Conservation (phyloP, 2,329 filamentous ascomycete genomes). For the Neobulgaria alba region DNA sequence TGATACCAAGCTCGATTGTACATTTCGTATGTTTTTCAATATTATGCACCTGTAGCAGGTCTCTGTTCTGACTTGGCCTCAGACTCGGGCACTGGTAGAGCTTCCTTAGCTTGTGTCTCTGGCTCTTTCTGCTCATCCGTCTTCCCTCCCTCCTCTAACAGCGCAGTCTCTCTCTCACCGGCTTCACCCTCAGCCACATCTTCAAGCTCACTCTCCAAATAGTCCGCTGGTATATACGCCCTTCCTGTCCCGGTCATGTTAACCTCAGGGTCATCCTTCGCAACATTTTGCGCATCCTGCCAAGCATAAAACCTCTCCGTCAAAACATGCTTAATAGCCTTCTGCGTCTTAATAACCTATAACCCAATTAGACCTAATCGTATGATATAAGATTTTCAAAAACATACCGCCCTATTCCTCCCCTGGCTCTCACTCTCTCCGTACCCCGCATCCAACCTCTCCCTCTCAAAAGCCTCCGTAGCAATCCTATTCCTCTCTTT, state of each 20-base stretch:
- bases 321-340: constrained; percentile 72
- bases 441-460: constrained; percentile 59
- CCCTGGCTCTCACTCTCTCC: constrained; percentile 58
- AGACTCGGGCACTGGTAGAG: constrained; percentile 1
- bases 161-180: constrained; percentile 27
- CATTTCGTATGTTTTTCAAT: neutral
- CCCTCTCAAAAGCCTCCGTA: constrained; percentile 66
- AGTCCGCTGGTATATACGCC: constrained; percentile 22
- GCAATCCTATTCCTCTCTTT: constrained; percentile 83
- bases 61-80: constrained; percentile 12
- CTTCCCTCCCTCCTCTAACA: constrained; percentile 5
- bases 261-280: constrained; percentile 58
- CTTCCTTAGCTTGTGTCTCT: neutral
- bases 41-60: constrained; percentile 7
- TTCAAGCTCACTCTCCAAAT: constrained; percentile 19
- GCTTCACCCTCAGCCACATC: constrained; percentile 10
- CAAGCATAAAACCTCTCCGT: constrained; percentile 86
- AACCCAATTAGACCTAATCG: constrained; percentile 12
- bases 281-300: constrained; percentile 64
- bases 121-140: no score
- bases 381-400: neutral
- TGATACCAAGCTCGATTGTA: neutral
- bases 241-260: constrained; percentile 32
- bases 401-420: constrained; percentile 59
- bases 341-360: constrained; percentile 70